These are phyloP conservation scores for Bathelium albidoporum DNA, from an alignment of 495 filamentous ascomycete genomes.

Conservation along the genomic window DNA sequence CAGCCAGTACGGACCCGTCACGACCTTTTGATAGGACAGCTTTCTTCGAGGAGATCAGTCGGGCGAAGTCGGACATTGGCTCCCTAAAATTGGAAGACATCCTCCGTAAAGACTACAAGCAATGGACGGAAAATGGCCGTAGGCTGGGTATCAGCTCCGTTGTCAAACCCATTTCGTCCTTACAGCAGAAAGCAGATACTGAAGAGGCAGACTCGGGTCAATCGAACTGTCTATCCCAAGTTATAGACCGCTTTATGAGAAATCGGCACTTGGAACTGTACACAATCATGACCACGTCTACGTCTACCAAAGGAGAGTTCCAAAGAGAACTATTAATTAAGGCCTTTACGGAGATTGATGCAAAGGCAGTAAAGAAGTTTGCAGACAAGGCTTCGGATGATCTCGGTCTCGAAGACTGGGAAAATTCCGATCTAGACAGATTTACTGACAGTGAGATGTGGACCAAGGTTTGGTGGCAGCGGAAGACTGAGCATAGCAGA, in stretches of 20 bases:
- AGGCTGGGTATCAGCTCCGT: conserved; percentile 66
- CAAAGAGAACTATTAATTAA: conserved; percentile 65
- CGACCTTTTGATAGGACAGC: conserved; percentile 41
- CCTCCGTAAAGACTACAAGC: conserved; percentile 85
- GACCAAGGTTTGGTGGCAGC: conserved; percentile 43
- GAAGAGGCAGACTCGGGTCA: conserved; percentile 25
- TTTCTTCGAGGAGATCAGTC: conserved; percentile 54
- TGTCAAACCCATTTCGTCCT: conserved; percentile 54
- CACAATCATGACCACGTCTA: conserved; percentile 68
- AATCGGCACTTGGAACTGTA: conserved; percentile 53
- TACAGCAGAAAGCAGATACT: conserved; percentile 47
- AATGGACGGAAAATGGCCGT: conserved; percentile 55
- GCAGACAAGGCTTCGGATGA: conserved; percentile 34
- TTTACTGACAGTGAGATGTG: conserved; percentile 9
- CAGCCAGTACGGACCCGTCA: conserved; percentile 21
- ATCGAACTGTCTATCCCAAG: conserved; percentile 38
- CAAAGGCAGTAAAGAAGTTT: conserved; percentile 45
- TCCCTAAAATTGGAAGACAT: conserved; percentile 60
- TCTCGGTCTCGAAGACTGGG: conserved; percentile 50
- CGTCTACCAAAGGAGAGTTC: conserved; percentile 44
- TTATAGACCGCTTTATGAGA: conserved; percentile 42
- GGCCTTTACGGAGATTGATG: conserved; percentile 38
- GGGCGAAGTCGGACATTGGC: conserved; percentile 64
- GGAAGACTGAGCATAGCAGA: conserved; percentile 55
- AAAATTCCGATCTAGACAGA: conserved; percentile 9